Percentiles rank a stretch among this genome's conserved stretches.
phyloP scores from a whole-genome alignment of 2,329 filamentous ascomycete species.

The Scedosporium minutisporum region DNA sequence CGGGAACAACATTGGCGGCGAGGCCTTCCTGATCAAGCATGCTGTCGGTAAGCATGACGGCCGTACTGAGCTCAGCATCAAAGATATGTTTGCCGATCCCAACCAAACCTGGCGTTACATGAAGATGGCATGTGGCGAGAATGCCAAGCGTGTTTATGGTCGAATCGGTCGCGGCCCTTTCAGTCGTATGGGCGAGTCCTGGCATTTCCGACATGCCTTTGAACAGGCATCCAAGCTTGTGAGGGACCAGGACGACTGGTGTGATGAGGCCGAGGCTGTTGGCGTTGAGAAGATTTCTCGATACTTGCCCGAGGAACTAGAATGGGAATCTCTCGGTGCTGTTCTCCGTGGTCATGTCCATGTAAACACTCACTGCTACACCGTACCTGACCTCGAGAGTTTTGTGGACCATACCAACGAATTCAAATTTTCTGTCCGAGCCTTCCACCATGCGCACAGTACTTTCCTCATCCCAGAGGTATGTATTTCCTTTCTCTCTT shows the following conservation, averaged over 20 bases:
- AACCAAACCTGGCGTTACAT: slow-evolving; percentile 59
- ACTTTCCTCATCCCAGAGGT: slow-evolving; percentile 58
- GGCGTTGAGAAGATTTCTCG: slow-evolving; percentile 40
- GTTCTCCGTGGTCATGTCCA: slow-evolving; percentile 58
- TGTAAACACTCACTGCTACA: slow-evolving; percentile 65
- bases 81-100: slow-evolving; percentile 56
- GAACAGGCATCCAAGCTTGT: slow-evolving; percentile 50
- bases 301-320: slow-evolving; percentile 53
- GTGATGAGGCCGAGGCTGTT: slow-evolving; percentile 38
- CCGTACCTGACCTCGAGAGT: slow-evolving; percentile 56
- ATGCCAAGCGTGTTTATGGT: slow-evolving; percentile 54
- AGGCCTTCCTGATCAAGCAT: slow-evolving; percentile 61
- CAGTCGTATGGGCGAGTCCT: slow-evolving; percentile 59
- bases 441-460: slow-evolving; percentile 62
- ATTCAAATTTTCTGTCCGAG: slow-evolving; percentile 56
- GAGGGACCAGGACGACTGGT: slow-evolving; percentile 59
- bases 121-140: slow-evolving; percentile 70
- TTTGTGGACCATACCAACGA: slow-evolving; percentile 64
- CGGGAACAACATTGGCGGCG: slow-evolving; percentile 65
- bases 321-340: slow-evolving; percentile 54
- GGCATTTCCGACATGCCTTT: slow-evolving; percentile 58
- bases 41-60: slow-evolving; percentile 51
- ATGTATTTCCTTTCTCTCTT: slow-evolving; percentile 9
- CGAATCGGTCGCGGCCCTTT: slow-evolving; percentile 42
- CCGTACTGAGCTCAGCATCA: slow-evolving; percentile 51